These are phyloP conservation scores for Geotrichum ghanense DNA, from an alignment of 805 yeast species.

Conservation along the genomic window DNA sequence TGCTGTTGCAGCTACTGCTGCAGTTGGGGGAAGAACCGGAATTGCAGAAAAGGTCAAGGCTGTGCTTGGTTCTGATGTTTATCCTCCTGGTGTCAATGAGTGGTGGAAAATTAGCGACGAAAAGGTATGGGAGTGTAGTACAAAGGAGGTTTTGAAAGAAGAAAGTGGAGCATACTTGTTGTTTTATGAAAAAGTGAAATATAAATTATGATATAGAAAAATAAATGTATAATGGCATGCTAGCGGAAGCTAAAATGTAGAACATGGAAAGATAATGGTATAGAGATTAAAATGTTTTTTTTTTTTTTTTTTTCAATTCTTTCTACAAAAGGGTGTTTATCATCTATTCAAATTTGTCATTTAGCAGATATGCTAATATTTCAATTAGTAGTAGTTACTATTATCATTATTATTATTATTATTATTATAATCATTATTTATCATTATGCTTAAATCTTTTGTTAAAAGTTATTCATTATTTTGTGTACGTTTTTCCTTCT, in stretches of 20 bases:
- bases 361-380: too few species aligned
- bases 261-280: too few species aligned
- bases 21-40: neutral
- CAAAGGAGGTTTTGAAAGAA: conserved; percentile 51
- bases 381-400: too few species aligned
- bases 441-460: neutral
- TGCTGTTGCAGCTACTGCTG: neutral
- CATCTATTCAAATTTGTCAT: too few species aligned
- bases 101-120: conserved; percentile 83
- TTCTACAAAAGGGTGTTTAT: too few species aligned
- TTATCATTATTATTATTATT: too few species aligned
- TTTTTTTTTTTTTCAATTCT: too few species aligned
- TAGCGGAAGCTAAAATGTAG: too few species aligned
- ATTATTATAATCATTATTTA: too few species aligned
- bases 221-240: too few species aligned
- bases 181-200: conserved; percentile 48
- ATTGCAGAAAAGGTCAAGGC: neutral
- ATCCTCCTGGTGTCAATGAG: conserved; percentile 30
- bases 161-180: conserved; percentile 74
- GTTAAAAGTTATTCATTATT: neutral
- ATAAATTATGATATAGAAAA: too few species aligned
- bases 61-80: conserved; percentile 19
- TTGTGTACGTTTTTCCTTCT: neutral
- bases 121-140: conserved; percentile 48
- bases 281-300: too few species aligned